Evolutionary conservation across 1,284 basidiomycete genomes (phyloP).

Genomic region (Rhodotorula sp.): DNA sequence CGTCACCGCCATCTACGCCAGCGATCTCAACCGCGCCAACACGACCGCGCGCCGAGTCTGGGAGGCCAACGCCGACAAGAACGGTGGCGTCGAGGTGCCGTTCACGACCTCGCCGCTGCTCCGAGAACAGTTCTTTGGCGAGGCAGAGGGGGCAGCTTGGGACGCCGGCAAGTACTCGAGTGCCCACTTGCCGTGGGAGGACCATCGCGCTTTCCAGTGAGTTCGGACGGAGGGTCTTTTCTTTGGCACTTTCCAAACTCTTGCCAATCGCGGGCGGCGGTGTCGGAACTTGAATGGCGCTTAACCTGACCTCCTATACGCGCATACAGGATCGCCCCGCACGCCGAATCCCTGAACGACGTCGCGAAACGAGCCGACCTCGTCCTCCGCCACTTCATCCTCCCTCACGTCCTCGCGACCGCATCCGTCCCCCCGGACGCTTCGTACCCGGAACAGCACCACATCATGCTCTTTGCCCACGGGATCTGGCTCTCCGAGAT

Average conservation of each 20-base stretch:
- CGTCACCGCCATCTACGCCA: slow-evolving; percentile 66
- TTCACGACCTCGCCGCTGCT: slow-evolving; percentile 55
- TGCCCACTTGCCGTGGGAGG: slow-evolving; percentile 42
- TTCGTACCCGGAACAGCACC: slow-evolving; percentile 47
- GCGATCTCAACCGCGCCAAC: slow-evolving; percentile 73
- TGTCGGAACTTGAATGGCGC: no score
- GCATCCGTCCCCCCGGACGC: slow-evolving; percentile 14
- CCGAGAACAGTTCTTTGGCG: slow-evolving; percentile 61
- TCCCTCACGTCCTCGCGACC: slow-evolving; percentile 57
- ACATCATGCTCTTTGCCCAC: slow-evolving; percentile 75
- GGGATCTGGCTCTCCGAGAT: slow-evolving; percentile 70
- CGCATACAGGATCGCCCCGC: slow-evolving; percentile 37
- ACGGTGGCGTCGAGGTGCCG: slow-evolving; percentile 57
- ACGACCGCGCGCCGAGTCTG: slow-evolving; percentile 67
- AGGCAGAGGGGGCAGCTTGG: slow-evolving; percentile 63
- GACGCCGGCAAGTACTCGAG: slow-evolving; percentile 37
- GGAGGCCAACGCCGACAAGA: slow-evolving; percentile 44
- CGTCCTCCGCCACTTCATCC: slow-evolving; percentile 61
- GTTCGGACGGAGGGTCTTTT: slow-evolving; percentile 47
- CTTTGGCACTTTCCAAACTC: background rate
- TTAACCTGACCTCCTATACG: background rate
- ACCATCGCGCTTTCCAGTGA: slow-evolving; percentile 60
- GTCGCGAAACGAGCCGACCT: slow-evolving; percentile 62
- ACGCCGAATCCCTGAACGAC: slow-evolving; percentile 70
- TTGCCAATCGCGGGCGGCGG: no score